These are phyloP conservation scores for Nymphaea thermarum DNA, from an alignment of 164 flowering plant species.

Conservation along the genomic window DNA sequence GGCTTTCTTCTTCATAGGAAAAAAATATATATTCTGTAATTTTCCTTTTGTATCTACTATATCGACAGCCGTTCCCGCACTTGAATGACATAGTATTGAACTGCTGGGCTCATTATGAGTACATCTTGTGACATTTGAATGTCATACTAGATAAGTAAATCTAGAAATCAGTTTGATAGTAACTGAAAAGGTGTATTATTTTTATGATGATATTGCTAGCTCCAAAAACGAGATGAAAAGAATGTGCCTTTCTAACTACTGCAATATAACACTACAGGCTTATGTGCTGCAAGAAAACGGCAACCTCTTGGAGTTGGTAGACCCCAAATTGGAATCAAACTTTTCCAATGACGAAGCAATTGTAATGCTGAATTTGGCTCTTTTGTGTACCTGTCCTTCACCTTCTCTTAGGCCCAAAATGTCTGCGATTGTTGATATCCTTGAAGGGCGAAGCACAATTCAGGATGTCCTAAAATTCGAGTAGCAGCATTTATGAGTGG, in stretches of 20 bases:
- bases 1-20: no score
- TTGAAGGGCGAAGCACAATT: slow-evolving; percentile 14
- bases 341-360: slow-evolving; percentile 15
- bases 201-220: no score
- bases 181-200: no score
- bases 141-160: no score
- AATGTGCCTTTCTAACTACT: neutral
- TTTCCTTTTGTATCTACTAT: no score
- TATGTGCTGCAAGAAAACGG: slow-evolving; percentile 13
- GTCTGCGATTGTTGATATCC: slow-evolving; percentile 21
- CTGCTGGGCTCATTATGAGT: no score
- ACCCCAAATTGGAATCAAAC: slow-evolving; percentile 14
- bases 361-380: slow-evolving; percentile 18
- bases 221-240: no score
- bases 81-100: no score
- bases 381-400: slow-evolving; percentile 21
- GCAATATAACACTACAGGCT: neutral
- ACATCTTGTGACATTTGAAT: no score
- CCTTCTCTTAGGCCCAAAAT: slow-evolving; percentile 16
- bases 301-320: slow-evolving; percentile 13
- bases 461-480: neutral
- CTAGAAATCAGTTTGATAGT: no score
- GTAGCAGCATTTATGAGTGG: neutral
- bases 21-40: no score
- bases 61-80: no score